These are phyloP conservation scores for Kitagawia praeruptora DNA, from an alignment of 129 eudicot genomes.

Conservation along the genomic window DNA sequence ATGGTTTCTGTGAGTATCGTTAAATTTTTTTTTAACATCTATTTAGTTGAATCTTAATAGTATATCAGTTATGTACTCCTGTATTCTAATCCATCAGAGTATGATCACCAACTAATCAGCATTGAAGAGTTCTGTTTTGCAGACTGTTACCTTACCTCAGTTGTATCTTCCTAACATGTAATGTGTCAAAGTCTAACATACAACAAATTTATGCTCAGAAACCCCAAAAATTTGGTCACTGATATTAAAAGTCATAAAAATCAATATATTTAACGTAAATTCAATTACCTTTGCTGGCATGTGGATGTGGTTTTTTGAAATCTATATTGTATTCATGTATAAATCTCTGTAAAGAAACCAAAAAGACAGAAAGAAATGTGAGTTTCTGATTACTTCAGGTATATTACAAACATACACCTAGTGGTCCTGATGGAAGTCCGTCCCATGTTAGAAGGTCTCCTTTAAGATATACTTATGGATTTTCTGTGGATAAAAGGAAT, in stretches of 20 bases:
- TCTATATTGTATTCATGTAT: neutral
- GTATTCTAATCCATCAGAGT: neutral
- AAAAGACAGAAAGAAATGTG: neutral
- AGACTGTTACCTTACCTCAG: neutral
- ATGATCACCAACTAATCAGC: neutral
- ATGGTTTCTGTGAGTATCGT: constrained; percentile 67
- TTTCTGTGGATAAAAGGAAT: constrained; percentile 39
- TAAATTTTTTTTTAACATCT: neutral
- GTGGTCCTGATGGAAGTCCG: constrained; percentile 54
- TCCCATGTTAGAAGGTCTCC: constrained; percentile 41
- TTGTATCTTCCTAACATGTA: neutral
- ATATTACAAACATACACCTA: neutral
- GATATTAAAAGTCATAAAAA: neutral
- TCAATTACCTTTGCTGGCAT: neutral
- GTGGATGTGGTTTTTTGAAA: neutral
- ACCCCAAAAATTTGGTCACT: neutral
- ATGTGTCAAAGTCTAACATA: neutral
- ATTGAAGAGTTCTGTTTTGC: neutral
- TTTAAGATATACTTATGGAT: constrained; percentile 49
- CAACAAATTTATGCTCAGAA: neutral
- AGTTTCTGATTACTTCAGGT: neutral
- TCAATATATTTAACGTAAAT: neutral
- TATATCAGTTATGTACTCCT: neutral
- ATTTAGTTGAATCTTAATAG: neutral
- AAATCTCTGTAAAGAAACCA: neutral